Conservation (phyloP, 2,329 filamentous ascomycete genomes). For the Epicoccum sorghinum region DNA sequence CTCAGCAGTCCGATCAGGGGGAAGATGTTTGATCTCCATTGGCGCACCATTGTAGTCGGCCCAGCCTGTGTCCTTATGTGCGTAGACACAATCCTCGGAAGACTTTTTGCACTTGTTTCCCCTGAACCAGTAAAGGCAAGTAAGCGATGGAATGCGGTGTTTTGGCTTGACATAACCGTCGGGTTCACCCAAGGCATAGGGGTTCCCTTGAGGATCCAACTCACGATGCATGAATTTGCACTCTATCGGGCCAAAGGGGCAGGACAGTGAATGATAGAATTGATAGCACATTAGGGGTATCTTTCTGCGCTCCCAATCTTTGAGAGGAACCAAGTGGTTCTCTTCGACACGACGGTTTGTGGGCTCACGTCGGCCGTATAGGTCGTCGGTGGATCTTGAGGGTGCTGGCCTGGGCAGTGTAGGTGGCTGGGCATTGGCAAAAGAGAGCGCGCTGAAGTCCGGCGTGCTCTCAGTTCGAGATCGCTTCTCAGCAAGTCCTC, state of each 20-base stretch:
- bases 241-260: constrained; percentile 19
- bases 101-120: constrained; percentile 24
- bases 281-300: constrained; percentile 37
- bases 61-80: constrained; percentile 40
- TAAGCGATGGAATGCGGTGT: constrained; percentile 34
- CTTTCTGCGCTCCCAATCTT: constrained; percentile 34
- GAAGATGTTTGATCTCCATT: not conserved
- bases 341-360: constrained; percentile 21
- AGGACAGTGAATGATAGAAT: constrained; percentile 34
- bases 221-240: constrained; percentile 40
- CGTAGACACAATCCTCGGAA: constrained; percentile 31
- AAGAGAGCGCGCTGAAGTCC: constrained; percentile 29
- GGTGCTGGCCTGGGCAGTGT: constrained; percentile 5
- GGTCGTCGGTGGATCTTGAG: constrained; percentile 16
- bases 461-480: constrained; percentile 33
- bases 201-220: constrained; percentile 23
- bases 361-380: constrained; percentile 35
- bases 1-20: not conserved
- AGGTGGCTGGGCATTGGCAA: constrained; percentile 30
- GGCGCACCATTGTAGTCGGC: not conserved
- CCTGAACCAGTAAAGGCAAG: constrained; percentile 36
- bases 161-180: constrained; percentile 33
- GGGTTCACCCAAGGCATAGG: constrained; percentile 21
- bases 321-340: constrained; percentile 14
- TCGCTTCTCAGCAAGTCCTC: constrained; percentile 27